These are phyloP conservation scores for Salmacisia buchloeana DNA, from an alignment of 1,284 basidiomycete species.

Conservation along the genomic window DNA sequence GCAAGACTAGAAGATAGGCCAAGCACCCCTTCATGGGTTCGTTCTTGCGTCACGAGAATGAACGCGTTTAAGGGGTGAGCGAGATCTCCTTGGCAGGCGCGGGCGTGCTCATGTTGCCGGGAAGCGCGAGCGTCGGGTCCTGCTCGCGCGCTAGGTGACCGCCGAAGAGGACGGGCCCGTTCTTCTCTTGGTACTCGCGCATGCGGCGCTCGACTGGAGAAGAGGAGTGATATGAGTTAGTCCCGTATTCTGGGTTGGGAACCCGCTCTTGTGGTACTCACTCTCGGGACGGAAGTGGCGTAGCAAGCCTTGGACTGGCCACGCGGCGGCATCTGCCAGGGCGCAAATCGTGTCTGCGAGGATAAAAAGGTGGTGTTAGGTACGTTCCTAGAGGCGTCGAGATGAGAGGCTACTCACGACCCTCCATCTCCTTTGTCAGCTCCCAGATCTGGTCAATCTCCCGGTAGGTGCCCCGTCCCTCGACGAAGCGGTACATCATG, in stretches of 20 bases:
- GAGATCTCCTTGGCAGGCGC: constrained; percentile 8
- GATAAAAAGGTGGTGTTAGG: background rate
- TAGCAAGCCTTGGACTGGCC: constrained; percentile 94
- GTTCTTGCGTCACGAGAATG: too few relatives aligned
- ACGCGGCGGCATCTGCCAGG: constrained; percentile 92
- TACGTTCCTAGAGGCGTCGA: background rate
- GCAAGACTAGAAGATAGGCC: too few relatives aligned
- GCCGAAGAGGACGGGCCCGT: constrained; percentile 84
- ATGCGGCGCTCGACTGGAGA: constrained; percentile 73
- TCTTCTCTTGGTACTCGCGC: constrained; percentile 66
- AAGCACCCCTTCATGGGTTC: too few relatives aligned
- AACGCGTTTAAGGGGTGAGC: background rate
- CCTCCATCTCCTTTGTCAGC: constrained; percentile 80
- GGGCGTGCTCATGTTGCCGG: constrained; percentile 66
- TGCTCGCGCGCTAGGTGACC: constrained; percentile 69
- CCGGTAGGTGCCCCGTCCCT: constrained; percentile 79
- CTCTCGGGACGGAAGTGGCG: constrained; percentile 73
- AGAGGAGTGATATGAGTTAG: too few relatives aligned
- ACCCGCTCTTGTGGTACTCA: background rate
- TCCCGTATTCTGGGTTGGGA: too few relatives aligned
- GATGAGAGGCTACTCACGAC: constrained; percentile 21
- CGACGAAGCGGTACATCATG: constrained; percentile 60
- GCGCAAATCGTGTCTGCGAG: constrained; percentile 68
- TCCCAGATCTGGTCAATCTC: constrained; percentile 81
- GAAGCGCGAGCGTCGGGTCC: constrained; percentile 68